phyloP scores from a whole-genome alignment of 148 eudicot species.

The Oxyria digyna region DNA sequence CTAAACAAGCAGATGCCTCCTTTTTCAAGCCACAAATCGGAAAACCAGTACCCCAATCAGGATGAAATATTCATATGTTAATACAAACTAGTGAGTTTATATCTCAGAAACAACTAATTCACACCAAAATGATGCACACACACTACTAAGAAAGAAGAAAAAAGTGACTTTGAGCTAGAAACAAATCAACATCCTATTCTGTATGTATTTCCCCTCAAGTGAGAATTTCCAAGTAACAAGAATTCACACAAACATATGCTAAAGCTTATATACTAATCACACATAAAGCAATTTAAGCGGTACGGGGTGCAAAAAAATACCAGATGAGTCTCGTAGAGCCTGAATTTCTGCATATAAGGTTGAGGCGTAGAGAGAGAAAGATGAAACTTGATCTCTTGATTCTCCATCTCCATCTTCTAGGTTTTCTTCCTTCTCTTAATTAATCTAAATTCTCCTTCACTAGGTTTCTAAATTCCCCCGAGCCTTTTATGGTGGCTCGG shows the following conservation, averaged over 20 bases:
- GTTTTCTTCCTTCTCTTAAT: not conserved
- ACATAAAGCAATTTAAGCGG: not conserved
- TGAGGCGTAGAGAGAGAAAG: constrained; percentile 23
- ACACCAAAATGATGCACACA: not conserved
- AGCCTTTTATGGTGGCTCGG: constrained; percentile 60
- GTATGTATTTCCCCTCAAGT: not conserved
- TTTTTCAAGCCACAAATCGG: not conserved
- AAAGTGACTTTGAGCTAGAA: not conserved
- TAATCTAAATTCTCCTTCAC: not conserved
- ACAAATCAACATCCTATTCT: too few relatives aligned
- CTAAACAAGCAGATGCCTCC: not conserved
- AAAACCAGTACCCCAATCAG: not conserved
- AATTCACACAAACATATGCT: not conserved
- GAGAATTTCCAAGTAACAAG: not conserved
- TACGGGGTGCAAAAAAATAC: constrained; percentile 23
- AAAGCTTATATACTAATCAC: not conserved
- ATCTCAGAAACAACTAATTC: not conserved
- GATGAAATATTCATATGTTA: not conserved
- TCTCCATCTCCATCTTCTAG: constrained; percentile 24
- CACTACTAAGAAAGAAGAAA: not conserved
- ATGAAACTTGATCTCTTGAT: constrained; percentile 16
- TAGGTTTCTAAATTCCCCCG: constrained; percentile 31
- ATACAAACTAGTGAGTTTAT: not conserved
- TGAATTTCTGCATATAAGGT: constrained; percentile 62
- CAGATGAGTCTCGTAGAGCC: constrained; percentile 79